Conservation (phyloP, 805 yeast species). For the Schizosaccharomyces cryophilus region DNA sequence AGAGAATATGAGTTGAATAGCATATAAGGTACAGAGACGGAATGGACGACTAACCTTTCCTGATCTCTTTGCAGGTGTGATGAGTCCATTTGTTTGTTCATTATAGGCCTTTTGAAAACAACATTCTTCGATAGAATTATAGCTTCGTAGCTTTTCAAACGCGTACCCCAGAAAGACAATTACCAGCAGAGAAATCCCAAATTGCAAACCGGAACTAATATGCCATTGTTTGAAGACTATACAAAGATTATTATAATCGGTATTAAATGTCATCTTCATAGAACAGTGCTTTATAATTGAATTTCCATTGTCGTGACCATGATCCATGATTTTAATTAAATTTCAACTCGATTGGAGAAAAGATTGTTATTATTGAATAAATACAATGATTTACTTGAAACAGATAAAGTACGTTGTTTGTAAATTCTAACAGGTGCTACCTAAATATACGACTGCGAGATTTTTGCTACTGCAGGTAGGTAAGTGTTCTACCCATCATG, state of each 20-base stretch:
- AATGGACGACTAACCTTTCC: background rate
- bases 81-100: background rate
- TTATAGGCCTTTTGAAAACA: background rate
- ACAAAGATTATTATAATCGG: background rate
- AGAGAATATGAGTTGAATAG: background rate
- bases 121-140: background rate
- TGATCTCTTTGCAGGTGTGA: background rate
- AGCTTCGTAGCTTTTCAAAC: background rate
- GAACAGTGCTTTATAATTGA: background rate
- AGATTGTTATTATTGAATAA: no score
- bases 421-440: no score
- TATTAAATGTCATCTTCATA: background rate
- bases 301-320: slow-evolving; percentile 10
- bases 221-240: background rate
- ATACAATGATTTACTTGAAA: no score
- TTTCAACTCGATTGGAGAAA: no score
- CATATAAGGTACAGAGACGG: background rate
- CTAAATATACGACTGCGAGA: no score
- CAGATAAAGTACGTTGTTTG: no score
- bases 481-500: no score
- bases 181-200: background rate
- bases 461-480: no score
- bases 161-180: background rate
- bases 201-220: background rate
- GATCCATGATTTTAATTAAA: background rate